These are phyloP conservation scores for Alternaria sp. DNA, from an alignment of 2,329 filamentous ascomycete genomes.

Conservation along the genomic window DNA sequence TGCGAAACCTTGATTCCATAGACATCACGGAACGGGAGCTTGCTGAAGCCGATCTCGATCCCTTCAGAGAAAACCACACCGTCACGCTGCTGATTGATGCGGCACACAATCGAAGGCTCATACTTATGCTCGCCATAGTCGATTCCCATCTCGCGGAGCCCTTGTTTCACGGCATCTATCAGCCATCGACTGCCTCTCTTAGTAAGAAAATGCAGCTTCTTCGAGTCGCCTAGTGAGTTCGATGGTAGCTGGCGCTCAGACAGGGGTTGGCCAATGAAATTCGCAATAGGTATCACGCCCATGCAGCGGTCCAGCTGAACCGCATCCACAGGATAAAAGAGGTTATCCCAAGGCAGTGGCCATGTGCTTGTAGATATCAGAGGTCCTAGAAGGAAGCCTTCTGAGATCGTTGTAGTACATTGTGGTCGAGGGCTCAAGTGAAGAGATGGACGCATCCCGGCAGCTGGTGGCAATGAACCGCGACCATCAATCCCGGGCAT, in stretches of 20 bases:
- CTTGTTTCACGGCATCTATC: slow-evolving; percentile 28
- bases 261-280: neutral
- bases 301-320: slow-evolving; percentile 27
- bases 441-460: neutral
- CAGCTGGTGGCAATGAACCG: neutral
- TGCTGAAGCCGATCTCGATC: slow-evolving; percentile 32
- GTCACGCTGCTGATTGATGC: slow-evolving; percentile 27
- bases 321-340: slow-evolving; percentile 26
- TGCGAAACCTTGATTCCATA: slow-evolving; percentile 30
- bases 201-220: slow-evolving; percentile 34
- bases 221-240: slow-evolving; percentile 26
- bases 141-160: slow-evolving; percentile 30
- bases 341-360: slow-evolving; percentile 36
- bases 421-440: slow-evolving; percentile 5
- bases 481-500: neutral
- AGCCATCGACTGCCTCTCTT: slow-evolving; percentile 34
- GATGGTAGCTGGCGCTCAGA: slow-evolving; percentile 18
- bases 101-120: slow-evolving; percentile 26
- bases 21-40: slow-evolving; percentile 33
- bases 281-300: slow-evolving; percentile 8
- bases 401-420: slow-evolving; percentile 19
- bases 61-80: slow-evolving; percentile 29
- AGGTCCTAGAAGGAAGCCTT: slow-evolving; percentile 28
- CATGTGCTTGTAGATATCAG: slow-evolving; percentile 28
- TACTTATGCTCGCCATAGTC: slow-evolving; percentile 25